Evolutionary conservation across 371 early-diverging fungal species (phyloP), one percentile per base, ranked within the genome.

Genomic region (Mortierella sp.): DNA sequence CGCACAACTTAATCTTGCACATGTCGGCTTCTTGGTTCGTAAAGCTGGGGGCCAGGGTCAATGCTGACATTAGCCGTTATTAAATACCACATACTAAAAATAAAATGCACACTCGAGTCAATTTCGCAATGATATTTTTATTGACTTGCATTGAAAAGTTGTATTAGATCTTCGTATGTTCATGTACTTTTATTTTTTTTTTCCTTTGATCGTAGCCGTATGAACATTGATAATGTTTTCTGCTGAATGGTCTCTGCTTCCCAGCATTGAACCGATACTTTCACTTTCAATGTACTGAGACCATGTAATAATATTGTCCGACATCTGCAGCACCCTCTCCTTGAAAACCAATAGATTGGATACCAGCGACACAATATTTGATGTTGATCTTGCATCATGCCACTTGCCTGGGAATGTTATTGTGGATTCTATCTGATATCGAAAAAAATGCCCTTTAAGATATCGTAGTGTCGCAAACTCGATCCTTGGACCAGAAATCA

Each of bases 341-440:
- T 55, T 55, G 11, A 55, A 55, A 55, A 55, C 10, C 2, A 55
- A 55, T 28, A 55, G 28, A 3, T 55, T 55, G 11, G 55, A 22
- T 55, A 55, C 7, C 55, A 55, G 13, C 13, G 55, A 55, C 28
- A 55, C 28, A 55, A 55, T 55, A 32, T 55, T 55, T 11, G 55
- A 55, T 55, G 55, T 55, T 28, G 55, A 55, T 10, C 55, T 55
- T 28, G 4, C 28, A 28, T 55, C 55, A 28, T 13, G 13, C 55
- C 55, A 55, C 6, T 9, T 10, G 28, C 55, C 28, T 55, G 55
- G 55, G 13, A 55, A 32, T 28, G 22, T 55, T 32, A 55, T 11
- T 55, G 22, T 55, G 4, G 55, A 55, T 13, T 55, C 52, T 3
- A 52, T 52, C 52, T 52, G 52, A 22, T 52, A 52, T 3, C 52